Conservation (phyloP, 2,329 filamentous ascomycete genomes). For the Colletotrichum acutatum region DNA sequence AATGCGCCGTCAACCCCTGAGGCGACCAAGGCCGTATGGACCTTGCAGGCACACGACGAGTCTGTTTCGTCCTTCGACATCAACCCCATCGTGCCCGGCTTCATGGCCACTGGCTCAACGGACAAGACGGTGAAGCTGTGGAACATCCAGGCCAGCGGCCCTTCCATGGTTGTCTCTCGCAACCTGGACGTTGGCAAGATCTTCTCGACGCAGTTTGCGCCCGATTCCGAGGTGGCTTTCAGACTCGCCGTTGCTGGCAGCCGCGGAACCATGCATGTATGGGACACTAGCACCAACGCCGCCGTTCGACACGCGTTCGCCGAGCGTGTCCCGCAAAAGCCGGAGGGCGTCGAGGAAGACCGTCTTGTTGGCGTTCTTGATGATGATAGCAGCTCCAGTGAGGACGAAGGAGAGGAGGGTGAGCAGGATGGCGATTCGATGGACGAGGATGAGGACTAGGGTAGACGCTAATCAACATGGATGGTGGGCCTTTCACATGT, state of each 20-base stretch:
- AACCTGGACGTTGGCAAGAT: constrained; percentile 96
- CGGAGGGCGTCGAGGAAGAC: constrained; percentile 75
- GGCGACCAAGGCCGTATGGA: constrained; percentile 89
- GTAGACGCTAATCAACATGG: neutral
- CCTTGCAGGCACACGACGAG: constrained; percentile 93
- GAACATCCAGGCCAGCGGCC: constrained; percentile 85
- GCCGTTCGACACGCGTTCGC: constrained; percentile 89
- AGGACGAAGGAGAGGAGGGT: constrained; percentile 66
- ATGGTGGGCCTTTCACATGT: neutral
- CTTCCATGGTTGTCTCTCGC: constrained; percentile 89
- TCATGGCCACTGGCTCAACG: constrained; percentile 91
- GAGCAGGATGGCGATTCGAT: constrained; percentile 60
- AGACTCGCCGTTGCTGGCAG: constrained; percentile 92
- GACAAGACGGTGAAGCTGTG: constrained; percentile 97
- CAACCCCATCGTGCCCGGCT: constrained; percentile 89
- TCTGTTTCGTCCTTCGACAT: constrained; percentile 93
- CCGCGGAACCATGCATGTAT: constrained; percentile 91
- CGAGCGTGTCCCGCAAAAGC: constrained; percentile 63
- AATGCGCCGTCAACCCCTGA: constrained; percentile 78
- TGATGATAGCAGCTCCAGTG: constrained; percentile 74
- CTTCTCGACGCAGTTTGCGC: constrained; percentile 90
- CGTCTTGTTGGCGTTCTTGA: constrained; percentile 79
- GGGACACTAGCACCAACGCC: constrained; percentile 95
- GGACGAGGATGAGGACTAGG: constrained; percentile 62
- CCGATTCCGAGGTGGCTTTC: constrained; percentile 91